phyloP scores from a whole-genome alignment of 116 monocot species.

The Posidonia oceanica region DNA sequence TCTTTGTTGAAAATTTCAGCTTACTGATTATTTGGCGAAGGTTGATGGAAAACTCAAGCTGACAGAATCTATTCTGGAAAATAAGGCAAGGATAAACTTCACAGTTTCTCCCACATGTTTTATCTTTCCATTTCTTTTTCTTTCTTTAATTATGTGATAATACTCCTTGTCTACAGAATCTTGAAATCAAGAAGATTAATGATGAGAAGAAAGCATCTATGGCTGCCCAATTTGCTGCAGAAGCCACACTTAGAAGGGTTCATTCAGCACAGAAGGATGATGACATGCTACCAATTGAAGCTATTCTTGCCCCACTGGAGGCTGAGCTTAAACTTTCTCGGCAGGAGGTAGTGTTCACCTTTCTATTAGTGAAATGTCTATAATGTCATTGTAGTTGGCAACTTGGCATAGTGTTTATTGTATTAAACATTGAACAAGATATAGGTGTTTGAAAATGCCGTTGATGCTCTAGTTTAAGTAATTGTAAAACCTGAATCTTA shows the following conservation, averaged over 20 bases:
- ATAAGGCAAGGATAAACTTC: too few species aligned
- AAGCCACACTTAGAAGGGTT: conserved; percentile 82
- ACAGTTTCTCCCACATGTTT: too few species aligned
- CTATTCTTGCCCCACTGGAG: conserved; percentile 75
- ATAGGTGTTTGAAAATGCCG: too few species aligned
- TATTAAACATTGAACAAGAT: too few species aligned
- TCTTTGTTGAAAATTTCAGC: not conserved
- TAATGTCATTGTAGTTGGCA: too few species aligned
- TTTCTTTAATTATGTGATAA: not conserved
- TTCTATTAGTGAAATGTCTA: not conserved
- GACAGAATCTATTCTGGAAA: not conserved
- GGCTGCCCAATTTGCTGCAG: conserved; percentile 81
- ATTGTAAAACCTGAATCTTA: too few species aligned
- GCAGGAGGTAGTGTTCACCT: conserved; percentile 36
- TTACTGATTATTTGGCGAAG: not conserved
- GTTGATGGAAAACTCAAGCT: not conserved
- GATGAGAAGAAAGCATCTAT: conserved; percentile 70
- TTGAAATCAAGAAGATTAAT: conserved; percentile 73
- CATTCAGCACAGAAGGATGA: conserved; percentile 90
- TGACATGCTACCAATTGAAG: conserved; percentile 89
- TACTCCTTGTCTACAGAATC: conserved; percentile 32
- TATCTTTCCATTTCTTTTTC: not conserved
- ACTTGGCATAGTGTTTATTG: too few species aligned
- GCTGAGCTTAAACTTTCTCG: conserved; percentile 74
- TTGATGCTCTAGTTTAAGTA: too few species aligned